Conservation (phyloP, 768 basidiomycete species). For the Auricularia heimuer region DNA sequence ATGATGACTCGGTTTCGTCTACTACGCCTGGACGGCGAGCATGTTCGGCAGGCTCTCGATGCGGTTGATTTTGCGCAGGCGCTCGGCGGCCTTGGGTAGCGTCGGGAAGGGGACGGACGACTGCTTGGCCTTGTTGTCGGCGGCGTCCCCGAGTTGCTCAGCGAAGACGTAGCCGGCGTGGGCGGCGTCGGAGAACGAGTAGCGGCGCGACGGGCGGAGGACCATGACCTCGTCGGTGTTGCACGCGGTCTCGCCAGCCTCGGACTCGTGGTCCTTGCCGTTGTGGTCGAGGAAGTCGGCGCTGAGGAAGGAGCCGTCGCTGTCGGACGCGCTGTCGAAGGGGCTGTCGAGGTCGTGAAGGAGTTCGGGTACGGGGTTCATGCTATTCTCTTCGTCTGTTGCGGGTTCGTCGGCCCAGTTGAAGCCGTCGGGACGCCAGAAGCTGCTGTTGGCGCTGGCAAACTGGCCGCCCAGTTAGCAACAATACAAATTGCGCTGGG, state of each 20-base stretch:
- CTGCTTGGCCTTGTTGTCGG: background rate
- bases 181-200: background rate
- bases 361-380: background rate
- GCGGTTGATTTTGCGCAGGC: no score
- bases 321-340: slow-evolving; percentile 1
- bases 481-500: no score
- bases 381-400: background rate
- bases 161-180: background rate
- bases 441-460: background rate
- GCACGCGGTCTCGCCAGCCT: background rate
- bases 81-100: background rate
- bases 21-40: no score
- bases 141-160: background rate
- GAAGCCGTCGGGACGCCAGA: background rate
- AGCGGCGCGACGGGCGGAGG: background rate
- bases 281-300: background rate
- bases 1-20: no score
- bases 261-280: background rate
- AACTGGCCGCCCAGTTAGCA: background rate
- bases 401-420: slow-evolving; percentile 1
- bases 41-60: no score
- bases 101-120: background rate
- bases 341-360: background rate
- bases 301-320: background rate
- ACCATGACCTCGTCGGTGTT: background rate